Evolutionary conservation across 306 rosid species (phyloP).

Genomic region (Sophora flavescens): DNA sequence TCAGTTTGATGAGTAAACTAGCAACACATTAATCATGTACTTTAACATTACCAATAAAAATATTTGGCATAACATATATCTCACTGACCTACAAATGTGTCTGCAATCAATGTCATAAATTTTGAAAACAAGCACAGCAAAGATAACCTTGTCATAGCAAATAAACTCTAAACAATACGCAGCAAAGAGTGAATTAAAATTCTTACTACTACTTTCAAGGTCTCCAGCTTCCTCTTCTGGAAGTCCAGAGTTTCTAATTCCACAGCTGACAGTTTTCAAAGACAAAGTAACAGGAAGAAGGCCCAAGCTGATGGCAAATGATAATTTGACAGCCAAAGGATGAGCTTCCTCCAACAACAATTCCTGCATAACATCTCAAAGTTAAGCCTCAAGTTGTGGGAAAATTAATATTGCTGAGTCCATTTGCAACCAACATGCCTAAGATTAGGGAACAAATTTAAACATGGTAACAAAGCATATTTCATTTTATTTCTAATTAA

Average conservation of each 20-base stretch:
- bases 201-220: constrained; percentile 78
- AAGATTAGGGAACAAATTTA: constrained; percentile 14
- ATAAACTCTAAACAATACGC: constrained; percentile 30
- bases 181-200: constrained; percentile 40
- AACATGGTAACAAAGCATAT: too few relatives aligned
- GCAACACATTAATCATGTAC: neutral
- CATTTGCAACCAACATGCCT: constrained; percentile 31
- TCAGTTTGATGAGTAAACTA: neutral
- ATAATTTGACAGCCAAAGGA: constrained; percentile 81
- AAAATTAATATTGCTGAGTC: constrained; percentile 1
- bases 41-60: neutral
- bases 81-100: constrained; percentile 13
- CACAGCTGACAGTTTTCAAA: constrained; percentile 85
- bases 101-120: constrained; percentile 3
- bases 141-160: constrained; percentile 23
- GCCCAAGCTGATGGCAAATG: constrained; percentile 87
- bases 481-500: too few relatives aligned
- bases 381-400: constrained; percentile 17
- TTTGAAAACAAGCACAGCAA: constrained; percentile 35
- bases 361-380: constrained; percentile 64
- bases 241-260: constrained; percentile 80
- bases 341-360: constrained; percentile 84
- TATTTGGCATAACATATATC: constrained; percentile 4
- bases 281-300: constrained; percentile 89
- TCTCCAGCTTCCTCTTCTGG: constrained; percentile 85